Percentiles rank a stretch among this genome's conserved stretches.
Conservation (phyloP, 495 filamentous ascomycete species). For the Parachaetomium inaequale region DNA sequence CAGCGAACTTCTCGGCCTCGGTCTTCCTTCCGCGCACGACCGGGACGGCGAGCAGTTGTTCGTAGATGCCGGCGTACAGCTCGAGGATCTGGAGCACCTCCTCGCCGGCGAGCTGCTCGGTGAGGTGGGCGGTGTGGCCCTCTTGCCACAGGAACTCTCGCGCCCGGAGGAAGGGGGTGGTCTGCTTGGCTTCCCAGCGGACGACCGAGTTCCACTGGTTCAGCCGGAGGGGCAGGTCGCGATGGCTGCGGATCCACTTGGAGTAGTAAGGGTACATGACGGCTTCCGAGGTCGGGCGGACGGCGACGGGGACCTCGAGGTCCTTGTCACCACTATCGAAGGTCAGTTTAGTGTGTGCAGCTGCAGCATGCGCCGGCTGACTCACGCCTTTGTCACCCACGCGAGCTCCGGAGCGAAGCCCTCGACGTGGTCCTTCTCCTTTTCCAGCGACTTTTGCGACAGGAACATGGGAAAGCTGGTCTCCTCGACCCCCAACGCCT, state of each 20-base stretch:
- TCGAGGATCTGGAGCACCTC: conserved; percentile 95
- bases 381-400: conserved; percentile 95
- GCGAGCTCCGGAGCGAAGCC: conserved; percentile 97
- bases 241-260: conserved; percentile 92
- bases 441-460: conserved; percentile 80
- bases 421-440: conserved; percentile 95
- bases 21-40: conserved; percentile 82
- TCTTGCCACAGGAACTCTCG: conserved; percentile 98
- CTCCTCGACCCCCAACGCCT: conserved; percentile 86
- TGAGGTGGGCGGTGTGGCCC: conserved; percentile 93
- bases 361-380: conserved; percentile 13
- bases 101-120: conserved; percentile 66
- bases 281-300: conserved; percentile 91
- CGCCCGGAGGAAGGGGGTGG: conserved; percentile 88
- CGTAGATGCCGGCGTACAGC: conserved; percentile 82
- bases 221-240: conserved; percentile 85
- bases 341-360: not conserved
- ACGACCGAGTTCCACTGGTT: conserved; percentile 99
- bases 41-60: conserved; percentile 89
- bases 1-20: conserved; percentile 95
- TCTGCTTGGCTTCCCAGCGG: conserved; percentile 97
- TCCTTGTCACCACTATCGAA: conserved; percentile 68
- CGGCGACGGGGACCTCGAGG: conserved; percentile 90
- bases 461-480: conserved; percentile 95
- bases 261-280: conserved; percentile 93